These are phyloP conservation scores for Lenwebbia sp. DNA, from an alignment of 345 rosid species.

Conservation along the genomic window DNA sequence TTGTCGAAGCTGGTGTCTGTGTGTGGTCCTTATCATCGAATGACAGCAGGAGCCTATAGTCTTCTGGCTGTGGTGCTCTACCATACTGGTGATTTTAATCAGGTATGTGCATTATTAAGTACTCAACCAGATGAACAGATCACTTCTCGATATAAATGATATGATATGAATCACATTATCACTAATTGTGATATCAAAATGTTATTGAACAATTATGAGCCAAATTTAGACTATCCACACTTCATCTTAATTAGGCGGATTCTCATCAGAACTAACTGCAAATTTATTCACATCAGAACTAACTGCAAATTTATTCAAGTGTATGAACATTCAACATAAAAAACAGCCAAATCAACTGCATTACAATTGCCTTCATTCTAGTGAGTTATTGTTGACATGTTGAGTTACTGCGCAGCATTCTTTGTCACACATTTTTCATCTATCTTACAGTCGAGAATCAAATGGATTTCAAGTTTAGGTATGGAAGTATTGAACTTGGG, in stretches of 20 bases:
- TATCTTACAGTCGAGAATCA: neutral
- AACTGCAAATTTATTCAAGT: neutral
- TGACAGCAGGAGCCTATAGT: conserved; percentile 97
- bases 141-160: neutral
- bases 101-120: conserved; percentile 33
- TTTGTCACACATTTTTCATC: neutral
- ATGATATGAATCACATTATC: neutral
- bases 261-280: neutral
- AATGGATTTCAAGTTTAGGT: neutral
- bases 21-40: conserved; percentile 97
- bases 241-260: neutral
- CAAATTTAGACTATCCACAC: neutral
- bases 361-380: neutral
- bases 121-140: neutral
- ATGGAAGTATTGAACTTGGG: neutral
- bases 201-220: neutral
- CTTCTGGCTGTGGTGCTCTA: conserved; percentile 95
- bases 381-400: neutral
- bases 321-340: neutral
- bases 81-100: conserved; percentile 96
- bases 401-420: neutral
- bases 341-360: neutral
- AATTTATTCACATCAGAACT: neutral
- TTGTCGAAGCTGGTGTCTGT: conserved; percentile 84
- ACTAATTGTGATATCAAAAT: neutral